Evolutionary conservation across 1,284 basidiomycete species (phyloP).

Genomic region (Trichosporon ovoides): DNA sequence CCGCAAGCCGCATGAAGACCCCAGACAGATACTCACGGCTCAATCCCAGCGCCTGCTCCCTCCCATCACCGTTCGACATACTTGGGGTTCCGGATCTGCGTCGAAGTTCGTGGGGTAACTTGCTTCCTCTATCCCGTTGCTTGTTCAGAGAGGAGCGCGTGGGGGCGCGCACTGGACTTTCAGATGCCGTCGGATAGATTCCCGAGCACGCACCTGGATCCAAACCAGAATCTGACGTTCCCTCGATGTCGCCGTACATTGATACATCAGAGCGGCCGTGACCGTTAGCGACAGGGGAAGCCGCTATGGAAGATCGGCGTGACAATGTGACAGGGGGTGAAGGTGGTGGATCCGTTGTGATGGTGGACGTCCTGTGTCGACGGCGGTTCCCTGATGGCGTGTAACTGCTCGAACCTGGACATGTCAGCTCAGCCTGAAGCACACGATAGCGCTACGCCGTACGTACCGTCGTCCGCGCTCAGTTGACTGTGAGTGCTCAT

Average conservation of each 20-base stretch:
- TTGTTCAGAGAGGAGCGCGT: slow-evolving; percentile 13
- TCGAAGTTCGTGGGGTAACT: not conserved
- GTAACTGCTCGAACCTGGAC: not conserved
- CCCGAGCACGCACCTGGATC: not conserved
- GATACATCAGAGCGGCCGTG: not conserved
- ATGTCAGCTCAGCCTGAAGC: not conserved
- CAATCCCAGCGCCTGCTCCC: slow-evolving; percentile 27
- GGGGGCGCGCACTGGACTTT: slow-evolving; percentile 15
- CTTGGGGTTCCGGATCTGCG: slow-evolving; percentile 20
- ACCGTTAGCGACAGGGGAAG: not conserved
- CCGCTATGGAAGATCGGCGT: not conserved
- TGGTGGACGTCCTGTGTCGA: not conserved
- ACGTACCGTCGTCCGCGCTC: not conserved
- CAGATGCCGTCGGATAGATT: not conserved
- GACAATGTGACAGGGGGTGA: not conserved
- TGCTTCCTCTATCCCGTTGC: not conserved
- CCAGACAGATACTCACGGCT: slow-evolving; percentile 26
- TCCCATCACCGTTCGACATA: slow-evolving; percentile 4
- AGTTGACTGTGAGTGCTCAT: not conserved
- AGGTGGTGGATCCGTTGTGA: not conserved
- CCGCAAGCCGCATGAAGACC: too few relatives aligned
- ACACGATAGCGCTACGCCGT: not conserved
- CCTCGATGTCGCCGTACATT: not conserved
- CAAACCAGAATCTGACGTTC: slow-evolving; percentile 2
- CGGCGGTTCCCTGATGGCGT: not conserved